Evolutionary conservation across 345 rosid species (phyloP).

Genomic region (Mallotus nudiflorus): DNA sequence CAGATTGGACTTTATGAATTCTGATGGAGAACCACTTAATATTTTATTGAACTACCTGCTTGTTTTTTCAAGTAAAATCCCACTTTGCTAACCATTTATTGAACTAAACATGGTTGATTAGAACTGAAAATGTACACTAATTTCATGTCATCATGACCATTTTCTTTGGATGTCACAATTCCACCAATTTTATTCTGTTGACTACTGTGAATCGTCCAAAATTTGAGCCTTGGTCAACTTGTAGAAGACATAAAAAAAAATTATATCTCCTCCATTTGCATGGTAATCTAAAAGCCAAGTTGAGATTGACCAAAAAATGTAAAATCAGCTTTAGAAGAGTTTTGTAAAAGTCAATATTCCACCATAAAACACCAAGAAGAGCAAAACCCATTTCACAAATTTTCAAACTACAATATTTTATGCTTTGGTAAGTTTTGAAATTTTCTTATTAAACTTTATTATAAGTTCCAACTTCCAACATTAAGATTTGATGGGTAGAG

Average conservation of each 20-base stretch:
- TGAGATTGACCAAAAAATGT: not conserved
- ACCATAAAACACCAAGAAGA: not conserved
- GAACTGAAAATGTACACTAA: too few relatives aligned
- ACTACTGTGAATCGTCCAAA: not conserved
- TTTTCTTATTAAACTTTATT: not conserved
- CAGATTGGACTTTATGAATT: too few relatives aligned
- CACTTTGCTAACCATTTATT: too few relatives aligned
- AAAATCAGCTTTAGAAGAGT: not conserved
- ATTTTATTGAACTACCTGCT: too few relatives aligned
- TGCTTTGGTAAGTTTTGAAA: not conserved
- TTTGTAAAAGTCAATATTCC: slow-evolving; percentile 1
- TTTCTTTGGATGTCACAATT: not conserved
- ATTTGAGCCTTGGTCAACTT: not conserved
- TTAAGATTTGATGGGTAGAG: too few relatives aligned
- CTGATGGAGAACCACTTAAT: too few relatives aligned
- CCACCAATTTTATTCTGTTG: not conserved
- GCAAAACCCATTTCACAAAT: not conserved
- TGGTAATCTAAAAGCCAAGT: not conserved
- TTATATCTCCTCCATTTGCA: not conserved
- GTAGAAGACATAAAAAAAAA: too few relatives aligned
- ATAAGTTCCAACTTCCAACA: too few relatives aligned
- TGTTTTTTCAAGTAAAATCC: too few relatives aligned
- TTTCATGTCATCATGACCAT: too few relatives aligned
- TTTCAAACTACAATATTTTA: not conserved
- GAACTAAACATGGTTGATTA: too few relatives aligned